Evolutionary conservation across 345 rosid genomes (phyloP).

Genomic region (Populus davidiana): DNA sequence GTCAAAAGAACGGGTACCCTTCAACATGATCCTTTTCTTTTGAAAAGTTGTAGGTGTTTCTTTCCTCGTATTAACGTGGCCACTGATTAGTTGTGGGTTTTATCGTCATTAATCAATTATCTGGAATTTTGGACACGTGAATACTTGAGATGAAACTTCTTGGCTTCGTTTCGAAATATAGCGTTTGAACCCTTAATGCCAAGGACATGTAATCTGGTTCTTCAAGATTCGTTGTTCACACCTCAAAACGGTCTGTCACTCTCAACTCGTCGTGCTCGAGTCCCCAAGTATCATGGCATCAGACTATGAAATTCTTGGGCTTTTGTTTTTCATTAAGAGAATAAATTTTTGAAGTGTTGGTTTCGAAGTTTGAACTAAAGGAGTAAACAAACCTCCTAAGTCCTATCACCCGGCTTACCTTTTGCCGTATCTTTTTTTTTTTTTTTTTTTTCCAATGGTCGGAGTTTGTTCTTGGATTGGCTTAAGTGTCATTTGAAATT

Average conservation of each 20-base stretch:
- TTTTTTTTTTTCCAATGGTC: too few relatives aligned
- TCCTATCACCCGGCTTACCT: too few relatives aligned
- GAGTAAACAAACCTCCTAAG: too few relatives aligned
- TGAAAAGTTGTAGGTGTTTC: not conserved
- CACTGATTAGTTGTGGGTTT: not conserved
- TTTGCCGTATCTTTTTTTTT: too few relatives aligned
- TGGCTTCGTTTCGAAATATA: constrained; percentile 4
- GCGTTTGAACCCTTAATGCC: not conserved
- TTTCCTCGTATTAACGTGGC: constrained; percentile 24
- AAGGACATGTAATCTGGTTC: constrained; percentile 10
- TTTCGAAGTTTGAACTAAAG: too few relatives aligned
- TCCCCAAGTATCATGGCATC: not conserved
- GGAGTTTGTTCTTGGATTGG: too few relatives aligned
- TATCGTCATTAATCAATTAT: not conserved
- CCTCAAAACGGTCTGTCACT: not conserved
- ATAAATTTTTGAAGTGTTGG: too few relatives aligned
- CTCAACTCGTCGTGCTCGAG: not conserved
- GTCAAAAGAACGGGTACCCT: constrained; percentile 9
- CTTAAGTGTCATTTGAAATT: too few relatives aligned
- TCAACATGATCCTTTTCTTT: not conserved
- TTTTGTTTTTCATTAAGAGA: too few relatives aligned
- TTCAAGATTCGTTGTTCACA: constrained; percentile 17
- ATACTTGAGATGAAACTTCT: not conserved
- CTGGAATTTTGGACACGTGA: constrained; percentile 9
- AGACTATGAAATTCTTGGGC: too few relatives aligned